A percentile compares a stretch with the other conserved stretches of the same genome.
Conservation (phyloP, 768 basidiomycete genomes). For the Xerocomus spinulosus region DNA sequence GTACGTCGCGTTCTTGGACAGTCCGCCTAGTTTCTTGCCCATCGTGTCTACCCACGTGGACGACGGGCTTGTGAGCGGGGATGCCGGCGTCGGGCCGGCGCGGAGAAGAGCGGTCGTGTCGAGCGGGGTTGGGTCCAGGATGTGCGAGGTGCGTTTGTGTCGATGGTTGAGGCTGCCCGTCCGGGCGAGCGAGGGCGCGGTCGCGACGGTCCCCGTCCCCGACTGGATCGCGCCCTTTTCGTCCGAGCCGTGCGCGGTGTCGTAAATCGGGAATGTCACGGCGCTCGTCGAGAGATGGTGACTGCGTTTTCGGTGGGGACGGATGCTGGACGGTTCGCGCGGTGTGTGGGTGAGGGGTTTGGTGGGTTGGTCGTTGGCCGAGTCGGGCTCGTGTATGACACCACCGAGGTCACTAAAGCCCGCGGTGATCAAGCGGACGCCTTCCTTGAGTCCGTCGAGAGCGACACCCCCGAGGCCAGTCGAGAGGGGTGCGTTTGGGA, state of each 20-base stretch:
- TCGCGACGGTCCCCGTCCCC: neutral
- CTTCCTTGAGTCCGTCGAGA: slow-evolving; percentile 60
- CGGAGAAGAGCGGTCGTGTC: too few species aligned
- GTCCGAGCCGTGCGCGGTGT: slow-evolving; percentile 4
- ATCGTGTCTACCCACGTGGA: slow-evolving; percentile 54
- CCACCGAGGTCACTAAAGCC: slow-evolving; percentile 33
- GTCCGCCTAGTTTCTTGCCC: slow-evolving; percentile 56
- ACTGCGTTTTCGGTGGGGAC: slow-evolving; percentile 21
- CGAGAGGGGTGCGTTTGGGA: neutral
- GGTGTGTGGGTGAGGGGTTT: slow-evolving; percentile 1
- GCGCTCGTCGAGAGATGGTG: slow-evolving; percentile 45
- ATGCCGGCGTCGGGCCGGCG: too few species aligned
- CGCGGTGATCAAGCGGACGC: slow-evolving; percentile 56
- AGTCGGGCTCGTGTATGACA: slow-evolving; percentile 14
- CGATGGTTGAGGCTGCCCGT: slow-evolving; percentile 13
- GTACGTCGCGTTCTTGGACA: slow-evolving; percentile 52
- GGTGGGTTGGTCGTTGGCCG: neutral
- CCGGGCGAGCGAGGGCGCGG: slow-evolving; percentile 9
- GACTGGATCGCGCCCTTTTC: neutral
- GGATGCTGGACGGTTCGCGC: slow-evolving; percentile 10
- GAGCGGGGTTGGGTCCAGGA: neutral
- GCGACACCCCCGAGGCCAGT: slow-evolving; percentile 19
- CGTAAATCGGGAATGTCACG: slow-evolving; percentile 38
- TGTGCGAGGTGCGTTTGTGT: slow-evolving; percentile 11
- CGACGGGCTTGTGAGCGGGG: too few species aligned